Evolutionary conservation across 345 rosid species (phyloP).

Genomic region (Heritiera littoralis): DNA sequence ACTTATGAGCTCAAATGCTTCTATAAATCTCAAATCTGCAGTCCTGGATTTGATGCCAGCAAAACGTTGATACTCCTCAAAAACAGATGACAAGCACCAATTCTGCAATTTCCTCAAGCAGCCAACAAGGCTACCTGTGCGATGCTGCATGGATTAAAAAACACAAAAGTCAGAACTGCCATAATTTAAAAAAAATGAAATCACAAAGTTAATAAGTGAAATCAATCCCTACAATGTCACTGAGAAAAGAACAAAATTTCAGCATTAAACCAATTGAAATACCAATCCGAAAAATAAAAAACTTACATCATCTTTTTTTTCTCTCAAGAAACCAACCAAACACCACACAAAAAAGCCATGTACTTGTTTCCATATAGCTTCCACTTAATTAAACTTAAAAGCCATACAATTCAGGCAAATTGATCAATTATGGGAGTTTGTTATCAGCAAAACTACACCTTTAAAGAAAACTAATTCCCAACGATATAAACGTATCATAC

Average conservation of each 20-base stretch:
- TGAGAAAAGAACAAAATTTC: background rate
- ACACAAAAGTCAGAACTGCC: background rate
- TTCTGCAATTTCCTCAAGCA: slow-evolving; percentile 80
- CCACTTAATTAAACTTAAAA: background rate
- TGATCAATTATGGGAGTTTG: background rate
- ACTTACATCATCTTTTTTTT: background rate
- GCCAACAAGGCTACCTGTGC: slow-evolving; percentile 86
- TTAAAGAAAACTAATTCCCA: background rate
- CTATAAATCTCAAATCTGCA: slow-evolving; percentile 62
- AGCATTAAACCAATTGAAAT: background rate
- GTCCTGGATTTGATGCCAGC: slow-evolving; percentile 65
- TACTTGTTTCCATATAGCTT: background rate
- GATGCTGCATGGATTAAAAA: slow-evolving; percentile 53
- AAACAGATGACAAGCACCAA: slow-evolving; percentile 74
- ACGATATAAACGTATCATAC: background rate
- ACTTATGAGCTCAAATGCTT: slow-evolving; percentile 44
- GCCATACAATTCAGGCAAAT: background rate
- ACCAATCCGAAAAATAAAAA: background rate
- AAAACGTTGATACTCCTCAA: slow-evolving; percentile 68
- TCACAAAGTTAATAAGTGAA: background rate
- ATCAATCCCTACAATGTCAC: background rate
- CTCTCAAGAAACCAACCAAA: background rate
- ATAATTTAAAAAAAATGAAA: background rate
- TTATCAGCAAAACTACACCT: slow-evolving; percentile 1
- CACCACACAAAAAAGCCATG: background rate